Evolutionary conservation across 192 early-diverging fungal genomes (phyloP).

Genomic region (Rhizoclosmatium sp.): DNA sequence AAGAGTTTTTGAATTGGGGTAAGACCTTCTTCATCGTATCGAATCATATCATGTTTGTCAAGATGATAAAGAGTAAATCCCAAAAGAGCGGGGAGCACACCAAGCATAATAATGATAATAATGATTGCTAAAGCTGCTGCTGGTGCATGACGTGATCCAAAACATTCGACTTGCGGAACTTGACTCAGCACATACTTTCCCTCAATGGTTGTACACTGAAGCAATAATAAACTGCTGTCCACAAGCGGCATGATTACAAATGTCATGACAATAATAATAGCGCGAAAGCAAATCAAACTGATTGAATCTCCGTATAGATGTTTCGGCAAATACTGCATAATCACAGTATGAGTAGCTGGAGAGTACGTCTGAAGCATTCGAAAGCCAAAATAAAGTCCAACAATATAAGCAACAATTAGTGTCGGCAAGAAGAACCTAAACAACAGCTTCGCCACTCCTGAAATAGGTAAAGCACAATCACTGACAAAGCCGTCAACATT

Average conservation of each 20-base stretch:
- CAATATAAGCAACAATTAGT: slow-evolving; percentile 9
- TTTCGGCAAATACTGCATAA: slow-evolving; percentile 4
- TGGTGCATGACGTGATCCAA: not conserved
- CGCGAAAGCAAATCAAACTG: slow-evolving; percentile 19
- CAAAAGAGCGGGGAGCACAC: not conserved
- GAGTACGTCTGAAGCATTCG: not conserved
- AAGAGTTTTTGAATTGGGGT: not conserved
- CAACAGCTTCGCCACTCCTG: slow-evolving; percentile 19
- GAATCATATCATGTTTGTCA: not conserved
- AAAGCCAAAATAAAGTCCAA: not conserved
- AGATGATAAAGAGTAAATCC: not conserved
- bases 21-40: slow-evolving; percentile 15
- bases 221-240: not conserved
- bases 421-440: slow-evolving; percentile 30
- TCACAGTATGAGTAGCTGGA: not conserved
- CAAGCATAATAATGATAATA: slow-evolving; percentile 8
- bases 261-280: not conserved
- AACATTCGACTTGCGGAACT: slow-evolving; percentile 1
- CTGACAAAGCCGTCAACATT: slow-evolving; percentile 16
- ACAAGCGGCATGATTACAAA: slow-evolving; percentile 34
- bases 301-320: slow-evolving; percentile 14
- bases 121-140: slow-evolving; percentile 22
- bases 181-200: too few species aligned
- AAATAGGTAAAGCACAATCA: slow-evolving; percentile 24
- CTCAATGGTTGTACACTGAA: too few species aligned